Percentiles rank a stretch among this genome's conserved stretches.
phyloP scores from a whole-genome alignment of 345 rosid genomes.

The Aurinia saxatilis region DNA sequence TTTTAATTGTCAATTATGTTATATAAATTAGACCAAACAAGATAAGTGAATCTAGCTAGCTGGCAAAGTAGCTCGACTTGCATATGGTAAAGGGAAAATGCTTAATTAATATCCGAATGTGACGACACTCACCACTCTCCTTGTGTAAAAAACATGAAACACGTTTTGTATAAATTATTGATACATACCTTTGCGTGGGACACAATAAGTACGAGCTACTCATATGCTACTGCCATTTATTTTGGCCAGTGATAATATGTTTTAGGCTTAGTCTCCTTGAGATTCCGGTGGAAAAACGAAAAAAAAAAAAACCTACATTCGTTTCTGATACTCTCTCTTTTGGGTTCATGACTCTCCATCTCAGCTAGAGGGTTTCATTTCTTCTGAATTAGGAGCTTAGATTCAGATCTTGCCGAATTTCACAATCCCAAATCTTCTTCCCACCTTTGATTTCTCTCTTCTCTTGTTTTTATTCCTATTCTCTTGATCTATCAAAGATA shows the following conservation, averaged over 20 bases:
- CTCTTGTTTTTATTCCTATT: no score
- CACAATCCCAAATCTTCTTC: no score
- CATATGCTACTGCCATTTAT: neutral
- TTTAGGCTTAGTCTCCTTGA: neutral
- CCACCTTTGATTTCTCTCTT: no score
- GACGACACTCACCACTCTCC: conserved; percentile 10
- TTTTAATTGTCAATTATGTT: neutral
- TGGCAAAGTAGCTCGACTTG: conserved; percentile 10
- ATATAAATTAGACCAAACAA: conserved; percentile 14
- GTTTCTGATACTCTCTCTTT: no score
- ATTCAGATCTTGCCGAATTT: no score
- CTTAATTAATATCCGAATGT: neutral
- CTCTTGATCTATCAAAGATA: no score
- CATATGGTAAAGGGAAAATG: neutral
- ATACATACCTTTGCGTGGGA: neutral
- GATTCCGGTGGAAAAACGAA: no score
- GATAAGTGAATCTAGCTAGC: conserved; percentile 11
- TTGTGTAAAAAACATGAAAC: conserved; percentile 12
- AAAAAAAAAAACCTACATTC: no score
- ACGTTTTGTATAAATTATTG: conserved; percentile 6
- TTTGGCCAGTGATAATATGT: neutral
- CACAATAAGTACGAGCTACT: conserved; percentile 1
- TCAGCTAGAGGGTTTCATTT: no score
- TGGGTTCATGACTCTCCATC: no score
- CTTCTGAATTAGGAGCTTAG: no score